Evolutionary conservation across 352 stramenopile species (phyloP).

Genomic region (Globisporangium perplexum): DNA sequence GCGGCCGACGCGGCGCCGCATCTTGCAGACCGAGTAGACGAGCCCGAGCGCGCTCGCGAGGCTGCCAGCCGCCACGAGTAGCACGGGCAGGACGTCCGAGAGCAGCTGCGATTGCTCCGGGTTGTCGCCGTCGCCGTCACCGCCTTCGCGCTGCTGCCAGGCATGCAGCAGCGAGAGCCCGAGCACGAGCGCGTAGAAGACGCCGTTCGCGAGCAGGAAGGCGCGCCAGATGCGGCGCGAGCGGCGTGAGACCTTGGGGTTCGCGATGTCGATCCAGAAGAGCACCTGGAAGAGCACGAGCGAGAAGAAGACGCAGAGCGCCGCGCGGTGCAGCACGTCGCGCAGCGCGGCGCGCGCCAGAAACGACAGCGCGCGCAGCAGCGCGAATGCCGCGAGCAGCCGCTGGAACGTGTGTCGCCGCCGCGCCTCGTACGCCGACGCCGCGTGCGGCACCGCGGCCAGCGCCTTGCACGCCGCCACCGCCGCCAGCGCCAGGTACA

Average conservation of each 20-base stretch:
- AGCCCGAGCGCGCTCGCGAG: slow-evolving; percentile 62
- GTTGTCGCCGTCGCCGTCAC: slow-evolving; percentile 8
- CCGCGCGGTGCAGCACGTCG: slow-evolving; percentile 62
- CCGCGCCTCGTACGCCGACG: slow-evolving; percentile 27
- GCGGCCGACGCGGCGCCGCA: slow-evolving; percentile 56
- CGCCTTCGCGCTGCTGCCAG: slow-evolving; percentile 11
- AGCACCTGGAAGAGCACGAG: slow-evolving; percentile 84
- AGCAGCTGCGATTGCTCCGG: slow-evolving; percentile 23
- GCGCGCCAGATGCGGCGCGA: slow-evolving; percentile 74
- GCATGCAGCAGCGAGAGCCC: slow-evolving; percentile 50
- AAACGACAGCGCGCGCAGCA: slow-evolving; percentile 56
- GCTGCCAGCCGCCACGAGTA: slow-evolving; percentile 64
- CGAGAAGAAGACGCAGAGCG: slow-evolving; percentile 82
- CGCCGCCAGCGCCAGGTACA: slow-evolving; percentile 56
- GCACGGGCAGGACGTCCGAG: slow-evolving; percentile 52
- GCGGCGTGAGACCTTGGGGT: slow-evolving; percentile 65
- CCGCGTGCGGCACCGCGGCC: slow-evolving; percentile 19
- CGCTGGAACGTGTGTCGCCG: slow-evolving; percentile 68
- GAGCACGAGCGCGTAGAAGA: slow-evolving; percentile 71
- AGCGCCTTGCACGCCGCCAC: slow-evolving; percentile 45
- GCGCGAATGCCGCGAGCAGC: slow-evolving; percentile 55
- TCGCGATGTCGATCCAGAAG: slow-evolving; percentile 85
- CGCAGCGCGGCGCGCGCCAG: slow-evolving; percentile 23
- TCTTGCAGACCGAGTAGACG: slow-evolving; percentile 75
- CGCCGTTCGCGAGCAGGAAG: slow-evolving; percentile 60